Evolutionary conservation across 2,329 filamentous ascomycete species (phyloP), one percentile per base, ranked within the genome.

Genomic region (Fragosphaeria purpurea): DNA sequence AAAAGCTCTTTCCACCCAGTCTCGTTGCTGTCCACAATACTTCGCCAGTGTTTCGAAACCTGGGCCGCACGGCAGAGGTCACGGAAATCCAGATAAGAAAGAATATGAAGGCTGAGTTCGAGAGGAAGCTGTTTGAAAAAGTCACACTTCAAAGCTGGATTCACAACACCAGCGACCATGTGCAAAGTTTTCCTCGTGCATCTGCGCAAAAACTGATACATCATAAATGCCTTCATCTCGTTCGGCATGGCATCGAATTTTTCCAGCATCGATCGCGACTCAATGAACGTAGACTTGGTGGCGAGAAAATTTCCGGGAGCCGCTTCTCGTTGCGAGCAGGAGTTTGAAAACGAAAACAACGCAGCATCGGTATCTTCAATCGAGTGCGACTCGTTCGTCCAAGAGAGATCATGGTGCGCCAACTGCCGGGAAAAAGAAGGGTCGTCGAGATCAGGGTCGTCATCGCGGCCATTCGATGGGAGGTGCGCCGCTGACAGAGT

Each of bases 1-100:
- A 98, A 83, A 1, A 96, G 73, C 56, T 90, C 86, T 67, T 94
- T 97, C 93, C 93, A 98, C 11, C 90, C 88, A 45, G 85, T 90
- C 68, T 98, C 93, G 62, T 97, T 91, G 7, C 86, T 85, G 61
- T 97, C 91, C 48, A 95, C 82, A 40, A 95, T 83, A 56, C 85
- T 83, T 42, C 93, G 82, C 93, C 93, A 98, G 62, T 86, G 85
- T 65, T 88, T 96, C 0, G 91, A 97, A 5, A 97, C 93, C 60
- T 93, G 90, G 2, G 93, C 87, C 9, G 90, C 89, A 55, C 83
- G 85, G 64, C 90, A 96, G 60, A 97, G 82, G 59, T 91, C 93
- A 59, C 82, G 81, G 50, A 86, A 77, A 62, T 95, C 86, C 13
- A 98, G 79, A 62, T 91, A 95, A 33, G 86, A 85, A 10, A 96